A percentile compares a stretch with the other conserved stretches of the same genome.
Evolutionary conservation across 2,329 filamentous ascomycete species (phyloP).

Genomic region (Eutypella sp.): DNA sequence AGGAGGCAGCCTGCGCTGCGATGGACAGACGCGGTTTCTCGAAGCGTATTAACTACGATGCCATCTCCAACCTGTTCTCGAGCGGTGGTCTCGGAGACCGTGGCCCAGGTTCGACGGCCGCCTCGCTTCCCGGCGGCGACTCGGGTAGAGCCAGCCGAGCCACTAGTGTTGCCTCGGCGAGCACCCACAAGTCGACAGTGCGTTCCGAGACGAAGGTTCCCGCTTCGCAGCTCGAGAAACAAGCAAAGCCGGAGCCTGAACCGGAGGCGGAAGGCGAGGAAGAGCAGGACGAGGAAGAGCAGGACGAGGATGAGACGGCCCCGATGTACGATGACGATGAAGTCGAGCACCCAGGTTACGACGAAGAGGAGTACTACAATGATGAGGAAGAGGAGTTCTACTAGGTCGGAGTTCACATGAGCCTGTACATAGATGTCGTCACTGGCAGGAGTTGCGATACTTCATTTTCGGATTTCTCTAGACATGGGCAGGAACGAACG

Average conservation of each 20-base stretch:
- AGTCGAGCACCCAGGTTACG: conserved; percentile 24
- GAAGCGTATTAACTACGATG: conserved; percentile 71
- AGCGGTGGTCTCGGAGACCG: conserved; percentile 35
- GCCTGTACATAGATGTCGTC: too few relatives aligned
- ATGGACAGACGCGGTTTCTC: conserved; percentile 65
- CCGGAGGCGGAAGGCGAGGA: conserved; percentile 30
- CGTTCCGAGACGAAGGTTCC: conserved; percentile 6
- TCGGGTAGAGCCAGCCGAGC: conserved; percentile 30
- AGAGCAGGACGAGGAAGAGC: conserved; percentile 30
- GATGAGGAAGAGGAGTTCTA: conserved; percentile 26
- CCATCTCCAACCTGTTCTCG: conserved; percentile 51
- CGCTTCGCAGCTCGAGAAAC: conserved; percentile 22
- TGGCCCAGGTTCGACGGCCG: conserved; percentile 43
- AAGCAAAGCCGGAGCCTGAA: conserved; percentile 27
- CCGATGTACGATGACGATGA: conserved; percentile 19
- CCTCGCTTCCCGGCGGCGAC: conserved; percentile 35
- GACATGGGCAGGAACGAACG: too few relatives aligned
- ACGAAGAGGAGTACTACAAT: conserved; percentile 32
- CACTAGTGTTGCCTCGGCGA: conserved; percentile 26
- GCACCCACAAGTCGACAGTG: conserved; percentile 19
- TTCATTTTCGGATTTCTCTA: too few relatives aligned
- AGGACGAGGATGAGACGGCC: conserved; percentile 26
- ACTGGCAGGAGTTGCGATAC: too few relatives aligned
- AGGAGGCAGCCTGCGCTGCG: conserved; percentile 63
- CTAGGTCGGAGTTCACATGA: too few relatives aligned